phyloP scores from a whole-genome alignment of 495 filamentous ascomycete genomes.

The Sabuloglossum arenarium region DNA sequence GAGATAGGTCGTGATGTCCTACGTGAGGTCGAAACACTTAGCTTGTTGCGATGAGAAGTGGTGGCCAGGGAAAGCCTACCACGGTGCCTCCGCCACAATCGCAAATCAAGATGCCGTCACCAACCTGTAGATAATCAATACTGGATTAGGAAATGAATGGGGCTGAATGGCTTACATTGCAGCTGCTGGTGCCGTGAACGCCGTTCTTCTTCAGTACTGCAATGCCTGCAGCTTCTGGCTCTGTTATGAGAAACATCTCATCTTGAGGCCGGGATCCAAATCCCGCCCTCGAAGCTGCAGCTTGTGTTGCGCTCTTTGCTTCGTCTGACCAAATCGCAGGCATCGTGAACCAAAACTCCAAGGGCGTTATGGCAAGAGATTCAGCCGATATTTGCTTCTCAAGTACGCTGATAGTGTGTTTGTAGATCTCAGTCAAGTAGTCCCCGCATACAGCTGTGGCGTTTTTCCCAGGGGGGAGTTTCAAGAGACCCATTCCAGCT shows the following conservation, averaged over 20 bases:
- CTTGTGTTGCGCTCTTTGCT: slow-evolving; percentile 12
- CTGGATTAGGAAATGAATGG: slow-evolving; percentile 2
- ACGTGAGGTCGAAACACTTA: not conserved
- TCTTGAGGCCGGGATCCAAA: slow-evolving; percentile 13
- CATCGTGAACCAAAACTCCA: slow-evolving; percentile 18
- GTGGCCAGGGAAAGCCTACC: slow-evolving; percentile 5
- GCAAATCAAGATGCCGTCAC: slow-evolving; percentile 12
- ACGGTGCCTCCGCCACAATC: slow-evolving; percentile 17
- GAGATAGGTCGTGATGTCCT: slow-evolving; percentile 15
- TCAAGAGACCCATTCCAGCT: slow-evolving; percentile 4
- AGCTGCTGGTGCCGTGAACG: not conserved
- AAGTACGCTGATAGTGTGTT: not conserved
- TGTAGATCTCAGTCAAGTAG: slow-evolving; percentile 5
- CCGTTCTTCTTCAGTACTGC: slow-evolving; percentile 8
- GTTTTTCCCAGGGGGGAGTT: slow-evolving; percentile 2
- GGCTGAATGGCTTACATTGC: not conserved
- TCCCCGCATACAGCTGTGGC: slow-evolving; percentile 4
- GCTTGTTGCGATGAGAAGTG: no score
- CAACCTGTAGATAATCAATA: slow-evolving; percentile 3
- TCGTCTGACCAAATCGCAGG: slow-evolving; percentile 19
- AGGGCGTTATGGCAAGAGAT: slow-evolving; percentile 9
- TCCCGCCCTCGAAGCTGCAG: slow-evolving; percentile 15
- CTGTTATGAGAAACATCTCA: slow-evolving; percentile 14
- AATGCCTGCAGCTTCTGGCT: slow-evolving; percentile 17
- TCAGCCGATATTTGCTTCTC: not conserved